Base-by-base conservation (phyloP, 2,329 filamentous ascomycete species). In the Aspergillus sp. region DNA sequence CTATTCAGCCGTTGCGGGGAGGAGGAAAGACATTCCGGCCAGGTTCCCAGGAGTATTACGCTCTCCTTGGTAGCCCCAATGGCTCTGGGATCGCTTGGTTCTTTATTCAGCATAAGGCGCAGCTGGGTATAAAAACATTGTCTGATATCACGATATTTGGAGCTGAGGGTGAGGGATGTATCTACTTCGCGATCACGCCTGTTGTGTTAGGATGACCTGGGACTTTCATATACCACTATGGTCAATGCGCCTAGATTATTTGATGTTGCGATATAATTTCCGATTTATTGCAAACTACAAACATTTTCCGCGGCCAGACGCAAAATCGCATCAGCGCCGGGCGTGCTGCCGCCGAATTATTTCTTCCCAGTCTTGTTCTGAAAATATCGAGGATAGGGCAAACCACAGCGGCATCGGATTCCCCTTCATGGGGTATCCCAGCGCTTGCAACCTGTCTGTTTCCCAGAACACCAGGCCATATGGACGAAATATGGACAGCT, bases 331-430 rank as follows among this genome's bases (percentile, higher is more conserved):
- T 38, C 13, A 38, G 4, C 13, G 6, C 8, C 31, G 28, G 41
- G 4, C n/a, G 7, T 34, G 30, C 53, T 60, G 58, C 53, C 4
- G 38, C 19, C 28, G 51, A 28, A 56, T 31, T 11, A 53, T n/a
- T 38, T 61, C 53, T 13, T 57, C 38, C 59, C 59, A 57, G 17
- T 61, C 54, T 7, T 61, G 19, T 48, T 57, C 48, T n/a, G 28
- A 46, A 8, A 61, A 28, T 52, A 61, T 53, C 25, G 23, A 61
- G 7, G 59, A 61, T 38, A 48, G 53, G 45, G 59, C 54, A 50
- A 61, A 61, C 41, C 48, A 61, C 48, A 61, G 47, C 19, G 7
- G 17, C 22, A 31, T 34, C 25, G 38, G 7, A 51, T 31, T 46
- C 17, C 25, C 17, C 13, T 0, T 46, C n/a, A 9, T 9, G 5